A percentile compares a stretch with the other conserved stretches of the same genome.
phyloP scores from a whole-genome alignment of 352 stramenopile species.

The Phytophthora citrophthora region DNA sequence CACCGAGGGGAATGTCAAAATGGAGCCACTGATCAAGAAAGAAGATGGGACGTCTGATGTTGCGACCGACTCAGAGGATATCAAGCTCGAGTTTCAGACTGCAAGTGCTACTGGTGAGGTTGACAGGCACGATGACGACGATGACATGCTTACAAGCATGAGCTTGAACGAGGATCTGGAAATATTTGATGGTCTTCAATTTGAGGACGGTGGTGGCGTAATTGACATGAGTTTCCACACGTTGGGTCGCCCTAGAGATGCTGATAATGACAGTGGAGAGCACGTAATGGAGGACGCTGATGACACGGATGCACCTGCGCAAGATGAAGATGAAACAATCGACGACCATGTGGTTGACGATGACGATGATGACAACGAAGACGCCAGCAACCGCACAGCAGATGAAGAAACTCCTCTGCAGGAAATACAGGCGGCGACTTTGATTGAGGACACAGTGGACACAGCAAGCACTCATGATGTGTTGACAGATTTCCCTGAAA shows the following conservation, averaged over 20 bases:
- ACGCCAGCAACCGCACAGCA: constrained; percentile 15
- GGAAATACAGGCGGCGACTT: constrained; percentile 8
- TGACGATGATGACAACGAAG: constrained; percentile 65
- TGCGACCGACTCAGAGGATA: constrained; percentile 44
- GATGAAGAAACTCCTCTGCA: constrained; percentile 17
- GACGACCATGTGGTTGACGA: constrained; percentile 64
- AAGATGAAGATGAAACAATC: constrained; percentile 54
- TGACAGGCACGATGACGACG: constrained; percentile 46
- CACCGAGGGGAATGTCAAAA: constrained; percentile 10
- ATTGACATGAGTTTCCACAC: constrained; percentile 72
- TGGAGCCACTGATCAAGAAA: constrained; percentile 16
- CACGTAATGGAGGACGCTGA: constrained; percentile 44
- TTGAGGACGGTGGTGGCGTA: constrained; percentile 82
- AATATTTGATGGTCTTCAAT: constrained; percentile 89
- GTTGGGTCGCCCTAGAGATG: constrained; percentile 21
- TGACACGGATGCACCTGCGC: constrained; percentile 40
- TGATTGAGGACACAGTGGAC: constrained; percentile 8
- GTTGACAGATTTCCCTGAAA: constrained; percentile 31
- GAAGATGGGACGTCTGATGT: constrained; percentile 30
- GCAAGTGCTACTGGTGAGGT: neutral
- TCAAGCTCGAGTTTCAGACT: constrained; percentile 39
- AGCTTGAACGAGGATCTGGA: constrained; percentile 82
- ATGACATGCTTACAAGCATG: constrained; percentile 73
- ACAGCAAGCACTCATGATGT: neutral
- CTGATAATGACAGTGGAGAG: constrained; percentile 33